phyloP scores from a whole-genome alignment of 306 rosid species.

The Prosopis cineraria region DNA sequence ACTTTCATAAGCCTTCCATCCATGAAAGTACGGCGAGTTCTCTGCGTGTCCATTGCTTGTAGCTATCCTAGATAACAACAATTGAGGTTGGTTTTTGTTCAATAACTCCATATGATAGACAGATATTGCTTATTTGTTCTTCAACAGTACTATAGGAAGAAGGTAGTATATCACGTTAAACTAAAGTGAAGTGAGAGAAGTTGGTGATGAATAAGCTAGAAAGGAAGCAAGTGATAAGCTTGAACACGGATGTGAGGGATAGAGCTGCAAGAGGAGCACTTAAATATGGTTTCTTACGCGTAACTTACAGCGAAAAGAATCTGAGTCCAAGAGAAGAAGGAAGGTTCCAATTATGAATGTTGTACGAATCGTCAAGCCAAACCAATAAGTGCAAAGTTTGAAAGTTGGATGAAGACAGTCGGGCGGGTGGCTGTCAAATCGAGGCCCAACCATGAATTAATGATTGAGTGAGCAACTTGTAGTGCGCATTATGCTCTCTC shows the following conservation, averaged over 20 bases:
- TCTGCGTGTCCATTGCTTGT: slow-evolving; percentile 79
- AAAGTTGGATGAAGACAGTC: neutral
- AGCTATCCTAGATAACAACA: slow-evolving; percentile 75
- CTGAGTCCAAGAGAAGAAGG: neutral
- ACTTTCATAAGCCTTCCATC: slow-evolving; percentile 83
- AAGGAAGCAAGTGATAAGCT: neutral
- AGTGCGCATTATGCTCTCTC: no score
- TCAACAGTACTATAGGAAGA: neutral
- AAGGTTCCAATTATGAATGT: slow-evolving; percentile 36
- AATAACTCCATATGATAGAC: slow-evolving; percentile 19
- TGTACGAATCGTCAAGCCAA: neutral
- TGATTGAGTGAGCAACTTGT: neutral
- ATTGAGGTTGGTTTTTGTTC: slow-evolving; percentile 36
- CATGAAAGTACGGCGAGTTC: slow-evolving; percentile 72
- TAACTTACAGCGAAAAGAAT: neutral
- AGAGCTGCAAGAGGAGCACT: neutral
- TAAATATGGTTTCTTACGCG: neutral
- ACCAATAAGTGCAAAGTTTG: neutral
- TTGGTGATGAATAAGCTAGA: neutral
- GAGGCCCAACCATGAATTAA: neutral
- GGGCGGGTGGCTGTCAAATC: neutral
- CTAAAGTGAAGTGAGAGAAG: slow-evolving; percentile 15
- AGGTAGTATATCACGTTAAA: no score
- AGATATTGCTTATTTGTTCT: neutral
- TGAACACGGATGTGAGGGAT: neutral